These are phyloP conservation scores for Fraxinus floribunda DNA, from an alignment of 305 asterid genomes.

Conservation along the genomic window DNA sequence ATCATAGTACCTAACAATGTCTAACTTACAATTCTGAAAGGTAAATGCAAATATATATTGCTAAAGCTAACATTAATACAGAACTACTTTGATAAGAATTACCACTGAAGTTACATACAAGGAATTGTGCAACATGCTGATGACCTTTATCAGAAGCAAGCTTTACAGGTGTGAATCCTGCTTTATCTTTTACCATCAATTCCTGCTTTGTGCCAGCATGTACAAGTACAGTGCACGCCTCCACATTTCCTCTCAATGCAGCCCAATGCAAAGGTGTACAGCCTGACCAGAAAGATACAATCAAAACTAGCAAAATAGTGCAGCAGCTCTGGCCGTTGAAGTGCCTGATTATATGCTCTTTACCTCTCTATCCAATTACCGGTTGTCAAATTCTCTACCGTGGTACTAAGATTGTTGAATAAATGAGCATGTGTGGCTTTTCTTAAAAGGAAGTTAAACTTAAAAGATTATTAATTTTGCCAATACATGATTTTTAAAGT, in stretches of 20 bases:
- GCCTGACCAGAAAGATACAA: conserved; percentile 49
- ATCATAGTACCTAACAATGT: conserved; percentile 13
- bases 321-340: conserved; percentile 9
- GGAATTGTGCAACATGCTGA: conserved; percentile 77
- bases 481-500: background rate
- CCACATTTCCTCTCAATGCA: conserved; percentile 80
- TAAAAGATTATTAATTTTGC: background rate
- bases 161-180: conserved; percentile 79
- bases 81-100: conserved; percentile 19
- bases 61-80: conserved; percentile 17
- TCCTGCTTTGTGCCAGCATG: conserved; percentile 90
- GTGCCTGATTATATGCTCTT: background rate
- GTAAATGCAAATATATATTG: background rate
- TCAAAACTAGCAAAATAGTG: conserved; percentile 20
- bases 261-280: conserved; percentile 99
- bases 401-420: background rate
- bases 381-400: background rate
- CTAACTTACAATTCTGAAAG: background rate
- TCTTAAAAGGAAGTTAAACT: background rate
- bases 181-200: conserved; percentile 64
- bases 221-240: conserved; percentile 88
- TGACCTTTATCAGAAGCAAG: conserved; percentile 98
- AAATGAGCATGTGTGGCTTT: background rate
- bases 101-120: conserved; percentile 72
- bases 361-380: background rate